Conservation (phyloP, 352 stramenopile genomes). For the Pythium volutum region DNA sequence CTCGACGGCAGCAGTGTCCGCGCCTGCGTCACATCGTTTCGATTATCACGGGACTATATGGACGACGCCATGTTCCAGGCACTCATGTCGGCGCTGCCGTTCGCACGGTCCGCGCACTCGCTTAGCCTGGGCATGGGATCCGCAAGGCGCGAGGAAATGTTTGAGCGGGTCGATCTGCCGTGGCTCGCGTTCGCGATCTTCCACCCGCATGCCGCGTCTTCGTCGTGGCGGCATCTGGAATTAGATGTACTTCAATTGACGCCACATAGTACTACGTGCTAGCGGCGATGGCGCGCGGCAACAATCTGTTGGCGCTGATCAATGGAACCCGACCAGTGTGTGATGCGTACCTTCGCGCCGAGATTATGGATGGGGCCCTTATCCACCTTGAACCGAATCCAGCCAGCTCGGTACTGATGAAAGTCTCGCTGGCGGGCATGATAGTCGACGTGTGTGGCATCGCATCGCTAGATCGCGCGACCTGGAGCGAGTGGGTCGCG, state of each 20-base stretch:
- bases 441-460: conserved; percentile 1
- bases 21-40: neutral
- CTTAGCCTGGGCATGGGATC: no score
- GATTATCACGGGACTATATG: neutral
- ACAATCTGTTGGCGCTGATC: neutral
- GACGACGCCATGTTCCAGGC: no score
- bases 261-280: neutral
- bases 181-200: no score
- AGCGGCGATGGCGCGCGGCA: neutral
- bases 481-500: conserved; percentile 7
- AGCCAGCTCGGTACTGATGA: neutral
- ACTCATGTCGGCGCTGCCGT: no score
- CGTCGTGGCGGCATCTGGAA: neutral
- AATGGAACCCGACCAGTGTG: neutral
- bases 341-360: neutral
- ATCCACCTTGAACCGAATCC: neutral
- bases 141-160: no score
- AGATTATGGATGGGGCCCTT: neutral
- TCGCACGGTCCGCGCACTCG: no score
- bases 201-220: no score
- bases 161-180: no score
- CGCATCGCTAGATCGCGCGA: neutral
- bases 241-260: neutral
- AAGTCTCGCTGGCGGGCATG: no score
- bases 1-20: neutral